Evolutionary conservation across 2,329 filamentous ascomycete genomes (phyloP), one percentile per base, ranked within the genome.

Genomic region (Plectosphaerella cucumerina): DNA sequence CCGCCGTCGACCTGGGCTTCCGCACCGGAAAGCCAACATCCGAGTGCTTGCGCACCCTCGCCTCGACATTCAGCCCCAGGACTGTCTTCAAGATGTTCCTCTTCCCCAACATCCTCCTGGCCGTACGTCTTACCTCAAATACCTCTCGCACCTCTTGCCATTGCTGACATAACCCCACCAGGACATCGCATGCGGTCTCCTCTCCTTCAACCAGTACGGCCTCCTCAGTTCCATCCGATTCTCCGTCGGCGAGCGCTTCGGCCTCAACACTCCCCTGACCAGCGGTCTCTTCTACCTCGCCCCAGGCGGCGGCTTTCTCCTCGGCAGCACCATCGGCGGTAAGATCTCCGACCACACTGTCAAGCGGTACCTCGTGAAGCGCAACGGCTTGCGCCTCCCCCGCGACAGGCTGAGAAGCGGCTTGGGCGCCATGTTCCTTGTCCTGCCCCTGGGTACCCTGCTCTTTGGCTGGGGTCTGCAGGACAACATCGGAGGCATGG

Each of bases 201-300:
- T 31, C 12, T 54, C 53, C 1, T 62, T 60, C 45, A 62, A 62
- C 44, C 64, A 66, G 34, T 86, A 86, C 61, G 74, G 72, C 2
- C 69, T 85, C 0, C 70, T 85, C 2, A 84, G 81, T 0, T 80
- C 80, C 0, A 85, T 87, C 44, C 80, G 85, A 15, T 85, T 84
- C 56, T 77, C 87, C 2, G 70, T 89, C 17, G 88, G 87, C 56
- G 84, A 85, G 1, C 80, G 85, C n/a, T 89, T 88, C 69, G 63
- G 82, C 48, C 73, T 89, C 11, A 78, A 77, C 0, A 76, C 76
- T 0, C 84, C 85, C 0, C 71, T 87, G 4, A 76, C 84, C 56
- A 80, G 80, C 2, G 84, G 83, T 2, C 72, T 89, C 0, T 87
- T 89, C 66, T 89, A 87, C 64, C 78, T 89, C 21, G 85, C 85